Conservation (phyloP, 352 stramenopile species). For the Pythium monospermum region DNA sequence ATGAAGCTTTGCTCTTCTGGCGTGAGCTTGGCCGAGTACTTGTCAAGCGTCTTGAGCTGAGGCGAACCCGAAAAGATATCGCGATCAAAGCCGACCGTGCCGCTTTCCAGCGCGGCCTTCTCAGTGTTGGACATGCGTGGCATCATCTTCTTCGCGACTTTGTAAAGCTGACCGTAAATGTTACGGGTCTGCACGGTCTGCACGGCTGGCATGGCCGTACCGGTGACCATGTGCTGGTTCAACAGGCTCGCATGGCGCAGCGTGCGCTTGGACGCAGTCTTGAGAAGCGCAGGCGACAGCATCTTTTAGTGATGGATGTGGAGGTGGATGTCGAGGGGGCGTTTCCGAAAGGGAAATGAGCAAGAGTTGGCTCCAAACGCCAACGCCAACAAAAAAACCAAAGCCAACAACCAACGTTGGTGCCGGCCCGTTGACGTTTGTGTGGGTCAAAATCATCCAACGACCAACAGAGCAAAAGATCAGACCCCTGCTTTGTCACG, state of each 20-base stretch:
- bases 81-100: slow-evolving; percentile 96
- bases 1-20: slow-evolving; percentile 94
- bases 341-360: slow-evolving; percentile 19
- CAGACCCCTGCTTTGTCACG: too few species aligned
- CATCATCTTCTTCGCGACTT: slow-evolving; percentile 94
- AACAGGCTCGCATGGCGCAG: slow-evolving; percentile 11
- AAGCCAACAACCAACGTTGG: slow-evolving; percentile 1
- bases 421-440: not conserved
- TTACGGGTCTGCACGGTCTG: slow-evolving; percentile 64
- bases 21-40: slow-evolving; percentile 92
- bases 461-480: not conserved
- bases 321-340: not conserved
- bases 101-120: slow-evolving; percentile 92
- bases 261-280: slow-evolving; percentile 37
- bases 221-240: slow-evolving; percentile 6
- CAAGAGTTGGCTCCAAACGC: not conserved
- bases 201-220: slow-evolving; percentile 37
- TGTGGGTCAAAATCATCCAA: too few species aligned
- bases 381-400: not conserved
- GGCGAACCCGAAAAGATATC: slow-evolving; percentile 96
- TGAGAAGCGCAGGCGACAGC: slow-evolving; percentile 35
- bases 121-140: slow-evolving; percentile 94
- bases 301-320: slow-evolving; percentile 11
- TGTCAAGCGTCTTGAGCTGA: slow-evolving; percentile 89
- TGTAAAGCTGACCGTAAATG: slow-evolving; percentile 90